Percentiles rank a stretch among this genome's conserved stretches.
phyloP scores from a whole-genome alignment of 352 stramenopile genomes.

The Globisporangium nunn region DNA sequence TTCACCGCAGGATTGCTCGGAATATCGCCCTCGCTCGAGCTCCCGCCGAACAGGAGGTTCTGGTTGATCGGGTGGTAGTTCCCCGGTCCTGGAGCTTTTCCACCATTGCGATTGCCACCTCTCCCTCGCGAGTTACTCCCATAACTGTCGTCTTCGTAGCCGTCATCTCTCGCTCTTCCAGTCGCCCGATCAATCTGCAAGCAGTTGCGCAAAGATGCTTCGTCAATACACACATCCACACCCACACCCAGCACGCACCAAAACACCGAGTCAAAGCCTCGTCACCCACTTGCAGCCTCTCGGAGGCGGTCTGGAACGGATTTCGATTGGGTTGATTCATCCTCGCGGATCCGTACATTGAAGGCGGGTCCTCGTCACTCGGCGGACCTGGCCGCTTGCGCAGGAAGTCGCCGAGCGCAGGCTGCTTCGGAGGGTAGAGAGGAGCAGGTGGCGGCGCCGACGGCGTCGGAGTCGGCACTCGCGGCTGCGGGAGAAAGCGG shows the following conservation, averaged over 20 bases:
- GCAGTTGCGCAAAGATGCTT: not conserved
- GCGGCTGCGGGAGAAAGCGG: not conserved
- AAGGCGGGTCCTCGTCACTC: conserved; percentile 8
- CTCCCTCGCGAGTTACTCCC: conserved; percentile 15
- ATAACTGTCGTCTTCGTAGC: conserved; percentile 23
- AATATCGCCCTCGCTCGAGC: conserved; percentile 7
- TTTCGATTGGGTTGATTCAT: conserved; percentile 17
- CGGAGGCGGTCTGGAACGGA: conserved; percentile 63
- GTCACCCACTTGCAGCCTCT: conserved; percentile 47
- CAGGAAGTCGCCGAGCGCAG: conserved; percentile 28
- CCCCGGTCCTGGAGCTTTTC: conserved; percentile 25
- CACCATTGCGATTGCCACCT: conserved; percentile 8
- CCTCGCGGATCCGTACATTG: conserved; percentile 6
- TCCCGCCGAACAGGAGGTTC: conserved; percentile 49
- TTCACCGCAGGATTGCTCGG: conserved; percentile 26
- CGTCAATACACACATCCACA: not conserved
- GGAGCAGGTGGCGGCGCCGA: not conserved
- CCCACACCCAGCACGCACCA: not conserved
- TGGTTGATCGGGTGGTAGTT: conserved; percentile 76
- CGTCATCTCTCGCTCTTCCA: conserved; percentile 27
- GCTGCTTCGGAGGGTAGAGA: conserved; percentile 8
- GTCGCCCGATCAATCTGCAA: conserved; percentile 36
- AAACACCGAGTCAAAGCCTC: not conserved
- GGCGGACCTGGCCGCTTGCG: conserved; percentile 20
- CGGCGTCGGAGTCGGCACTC: not conserved